Evolutionary conservation across 768 basidiomycete genomes (phyloP).

Genomic region (Tylopilus subfusipes): DNA sequence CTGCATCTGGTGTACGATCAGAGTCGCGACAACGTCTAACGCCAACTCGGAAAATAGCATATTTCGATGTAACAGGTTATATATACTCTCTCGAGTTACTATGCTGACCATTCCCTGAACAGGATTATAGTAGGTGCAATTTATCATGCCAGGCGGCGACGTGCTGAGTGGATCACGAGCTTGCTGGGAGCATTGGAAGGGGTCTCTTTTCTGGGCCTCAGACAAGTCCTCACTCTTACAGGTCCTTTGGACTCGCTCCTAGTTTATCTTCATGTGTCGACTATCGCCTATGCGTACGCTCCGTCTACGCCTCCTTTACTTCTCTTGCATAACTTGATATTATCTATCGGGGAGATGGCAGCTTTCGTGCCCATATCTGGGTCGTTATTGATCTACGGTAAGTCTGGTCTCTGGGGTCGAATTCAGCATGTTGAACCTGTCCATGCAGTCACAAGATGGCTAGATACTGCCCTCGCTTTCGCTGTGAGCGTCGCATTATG

Average conservation of each 20-base stretch:
- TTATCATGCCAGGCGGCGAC: neutral
- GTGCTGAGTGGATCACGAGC: slow-evolving; percentile 10
- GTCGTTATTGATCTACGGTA: slow-evolving; percentile 28
- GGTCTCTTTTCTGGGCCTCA: slow-evolving; percentile 32
- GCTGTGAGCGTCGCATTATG: slow-evolving; percentile 17
- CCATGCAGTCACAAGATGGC: slow-evolving; percentile 29
- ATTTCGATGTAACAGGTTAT: slow-evolving; percentile 17
- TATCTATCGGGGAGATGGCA: slow-evolving; percentile 31
- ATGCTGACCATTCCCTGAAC: neutral
- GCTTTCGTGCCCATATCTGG: slow-evolving; percentile 29
- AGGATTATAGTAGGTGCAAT: slow-evolving; percentile 20
- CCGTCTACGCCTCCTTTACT: neutral
- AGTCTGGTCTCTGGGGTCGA: neutral
- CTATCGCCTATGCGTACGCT: slow-evolving; percentile 28
- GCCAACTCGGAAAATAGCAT: slow-evolving; percentile 18
- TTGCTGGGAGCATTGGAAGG: slow-evolving; percentile 30
- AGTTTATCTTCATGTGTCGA: slow-evolving; percentile 26
- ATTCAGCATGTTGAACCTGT: neutral
- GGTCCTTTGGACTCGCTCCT: slow-evolving; percentile 31
- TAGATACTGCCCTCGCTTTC: slow-evolving; percentile 31
- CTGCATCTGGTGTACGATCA: slow-evolving; percentile 6
- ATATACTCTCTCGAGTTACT: neutral
- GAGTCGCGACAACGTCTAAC: slow-evolving; percentile 17
- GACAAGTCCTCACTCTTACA: slow-evolving; percentile 23
- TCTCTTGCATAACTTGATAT: neutral